These are phyloP conservation scores for Pichia inconspicua DNA, from an alignment of 1,139 yeast genomes.

Conservation along the genomic window DNA sequence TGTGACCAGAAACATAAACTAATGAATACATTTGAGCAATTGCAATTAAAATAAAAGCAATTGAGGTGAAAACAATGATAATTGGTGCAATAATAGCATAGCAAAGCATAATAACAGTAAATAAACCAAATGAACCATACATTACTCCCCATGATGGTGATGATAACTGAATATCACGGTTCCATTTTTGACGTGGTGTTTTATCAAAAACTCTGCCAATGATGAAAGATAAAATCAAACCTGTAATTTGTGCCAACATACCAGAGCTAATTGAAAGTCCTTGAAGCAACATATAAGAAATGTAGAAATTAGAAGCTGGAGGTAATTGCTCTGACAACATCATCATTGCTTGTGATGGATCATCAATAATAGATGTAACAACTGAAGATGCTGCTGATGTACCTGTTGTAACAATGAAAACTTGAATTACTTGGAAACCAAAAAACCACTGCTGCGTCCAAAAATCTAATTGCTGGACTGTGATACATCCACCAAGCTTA, in stretches of 20 bases:
- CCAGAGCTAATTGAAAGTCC: conserved; percentile 81
- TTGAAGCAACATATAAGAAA: conserved; percentile 65
- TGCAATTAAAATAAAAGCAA: conserved; percentile 65
- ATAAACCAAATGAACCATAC: conserved; percentile 76
- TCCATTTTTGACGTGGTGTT: conserved; percentile 85
- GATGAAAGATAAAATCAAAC: conserved; percentile 60
- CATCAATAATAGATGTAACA: conserved; percentile 54
- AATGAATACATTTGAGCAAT: conserved; percentile 75
- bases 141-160: conserved; percentile 79
- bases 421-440: conserved; percentile 63
- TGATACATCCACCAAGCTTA: conserved; percentile 55
- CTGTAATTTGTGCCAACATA: conserved; percentile 67
- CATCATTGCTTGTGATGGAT: conserved; percentile 62
- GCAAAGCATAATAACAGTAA: conserved; percentile 72
- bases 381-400: conserved; percentile 71
- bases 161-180: conserved; percentile 56
- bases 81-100: conserved; percentile 81
- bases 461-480: conserved; percentile 55
- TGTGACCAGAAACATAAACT: conserved; percentile 58
- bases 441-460: conserved; percentile 73
- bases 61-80: conserved; percentile 59
- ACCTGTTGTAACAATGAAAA: conserved; percentile 60
- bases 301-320: conserved; percentile 79
- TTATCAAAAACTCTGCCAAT: conserved; percentile 63
- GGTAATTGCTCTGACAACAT: conserved; percentile 73